These are phyloP conservation scores for Plasmodium blacklocki DNA, from an alignment of 169 alveolate species.

Conservation along the genomic window DNA sequence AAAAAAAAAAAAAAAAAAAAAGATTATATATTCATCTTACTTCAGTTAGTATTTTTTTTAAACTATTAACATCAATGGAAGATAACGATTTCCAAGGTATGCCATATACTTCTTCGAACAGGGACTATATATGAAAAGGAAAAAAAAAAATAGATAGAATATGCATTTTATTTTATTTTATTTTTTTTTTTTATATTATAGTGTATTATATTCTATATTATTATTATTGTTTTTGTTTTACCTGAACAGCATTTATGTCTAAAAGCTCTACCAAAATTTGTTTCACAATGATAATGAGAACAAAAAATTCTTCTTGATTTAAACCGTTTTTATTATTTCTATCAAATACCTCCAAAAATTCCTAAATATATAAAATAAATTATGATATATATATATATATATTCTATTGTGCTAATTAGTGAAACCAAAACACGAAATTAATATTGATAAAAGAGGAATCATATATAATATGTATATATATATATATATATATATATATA, in stretches of 20 bases:
- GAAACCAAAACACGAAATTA: too few species aligned
- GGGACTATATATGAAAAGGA: constrained; percentile 32
- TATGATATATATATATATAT: background rate
- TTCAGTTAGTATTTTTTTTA: constrained; percentile 55
- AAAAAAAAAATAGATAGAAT: background rate
- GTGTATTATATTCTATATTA: background rate
- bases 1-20: constrained; percentile 10
- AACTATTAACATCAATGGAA: constrained; percentile 69
- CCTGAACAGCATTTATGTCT: constrained; percentile 80
- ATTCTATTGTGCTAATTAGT: too few species aligned
- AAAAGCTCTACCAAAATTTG: constrained; percentile 81
- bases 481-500: background rate
- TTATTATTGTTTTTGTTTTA: constrained; percentile 1
- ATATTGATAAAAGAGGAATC: background rate
- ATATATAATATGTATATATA: background rate
- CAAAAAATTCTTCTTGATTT: constrained; percentile 82
- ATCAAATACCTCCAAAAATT: constrained; percentile 77
- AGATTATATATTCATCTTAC: constrained; percentile 21
- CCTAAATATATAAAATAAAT: constrained; percentile 18
- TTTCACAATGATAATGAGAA: constrained; percentile 77
- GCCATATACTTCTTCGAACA: constrained; percentile 74
- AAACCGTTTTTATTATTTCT: constrained; percentile 78
- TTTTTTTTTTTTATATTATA: constrained; percentile 10
- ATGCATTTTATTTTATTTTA: constrained; percentile 18
- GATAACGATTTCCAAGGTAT: constrained; percentile 75